Evolutionary conservation across 2,329 filamentous ascomycete genomes (phyloP).

Genomic region (Aureobasidium uvarum): DNA sequence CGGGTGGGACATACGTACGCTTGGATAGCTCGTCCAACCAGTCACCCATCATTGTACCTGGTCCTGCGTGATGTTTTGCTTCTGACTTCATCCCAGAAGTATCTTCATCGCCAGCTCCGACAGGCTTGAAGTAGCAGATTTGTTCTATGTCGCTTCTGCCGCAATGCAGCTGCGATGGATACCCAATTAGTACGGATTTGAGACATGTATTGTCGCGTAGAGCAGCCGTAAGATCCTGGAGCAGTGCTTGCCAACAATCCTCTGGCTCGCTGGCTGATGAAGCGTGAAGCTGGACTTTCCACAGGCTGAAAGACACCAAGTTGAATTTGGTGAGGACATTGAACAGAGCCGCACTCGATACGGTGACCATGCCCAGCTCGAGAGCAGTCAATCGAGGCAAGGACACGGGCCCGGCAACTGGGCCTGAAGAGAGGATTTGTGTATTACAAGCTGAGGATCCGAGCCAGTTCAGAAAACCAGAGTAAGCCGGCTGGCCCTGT

Average conservation of each 20-base stretch:
- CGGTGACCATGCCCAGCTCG: constrained; percentile 30
- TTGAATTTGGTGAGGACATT: constrained; percentile 31
- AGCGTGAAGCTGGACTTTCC: constrained; percentile 28
- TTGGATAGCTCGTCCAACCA: constrained; percentile 13
- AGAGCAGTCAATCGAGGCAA: constrained; percentile 28
- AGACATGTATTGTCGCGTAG: background rate
- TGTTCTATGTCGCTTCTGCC: background rate
- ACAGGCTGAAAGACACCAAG: constrained; percentile 31
- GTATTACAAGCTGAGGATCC: background rate
- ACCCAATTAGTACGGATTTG: constrained; percentile 14
- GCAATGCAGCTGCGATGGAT: background rate
- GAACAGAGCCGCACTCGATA: constrained; percentile 24
- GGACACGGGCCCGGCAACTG: constrained; percentile 19
- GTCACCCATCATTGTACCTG: constrained; percentile 14
- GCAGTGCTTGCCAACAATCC: constrained; percentile 3
- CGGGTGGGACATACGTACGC: background rate
- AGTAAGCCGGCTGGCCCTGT: constrained; percentile 1
- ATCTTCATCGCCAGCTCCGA: background rate
- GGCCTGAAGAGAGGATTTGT: background rate
- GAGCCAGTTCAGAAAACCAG: constrained; percentile 19
- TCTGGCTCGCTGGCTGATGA: background rate
- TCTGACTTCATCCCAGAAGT: background rate
- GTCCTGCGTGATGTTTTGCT: constrained; percentile 16
- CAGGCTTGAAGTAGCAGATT: background rate
- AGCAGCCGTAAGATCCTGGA: background rate